A percentile compares a stretch with the other conserved stretches of the same genome.
Conservation (phyloP, 2,329 filamentous ascomycete genomes). For the Kalmusia sp. region DNA sequence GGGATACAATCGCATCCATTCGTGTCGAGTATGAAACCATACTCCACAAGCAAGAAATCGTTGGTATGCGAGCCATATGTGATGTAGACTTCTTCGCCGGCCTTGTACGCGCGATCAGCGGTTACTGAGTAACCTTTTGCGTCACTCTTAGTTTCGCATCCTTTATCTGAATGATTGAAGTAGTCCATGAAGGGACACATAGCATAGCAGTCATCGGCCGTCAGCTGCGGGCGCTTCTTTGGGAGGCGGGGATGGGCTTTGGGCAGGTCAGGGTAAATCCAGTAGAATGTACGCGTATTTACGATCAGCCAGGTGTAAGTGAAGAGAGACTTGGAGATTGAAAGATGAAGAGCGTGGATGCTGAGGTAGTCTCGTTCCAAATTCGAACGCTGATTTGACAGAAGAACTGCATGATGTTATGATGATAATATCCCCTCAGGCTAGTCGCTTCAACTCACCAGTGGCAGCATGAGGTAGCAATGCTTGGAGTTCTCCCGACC, state of each 20-base stretch:
- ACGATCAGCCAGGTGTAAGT: conserved; percentile 67
- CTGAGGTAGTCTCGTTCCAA: conserved; percentile 58
- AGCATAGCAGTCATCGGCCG: conserved; percentile 67
- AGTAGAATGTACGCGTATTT: conserved; percentile 68
- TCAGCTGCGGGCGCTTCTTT: conserved; percentile 50
- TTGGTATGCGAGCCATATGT: conserved; percentile 75
- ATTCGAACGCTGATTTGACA: conserved; percentile 63
- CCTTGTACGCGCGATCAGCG: conserved; percentile 58
- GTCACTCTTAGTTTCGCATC: conserved; percentile 62
- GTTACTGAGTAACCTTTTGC: conserved; percentile 62
- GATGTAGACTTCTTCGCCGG: conserved; percentile 71
- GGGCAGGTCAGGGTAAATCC: conserved; percentile 52
- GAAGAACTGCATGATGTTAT: conserved; percentile 42
- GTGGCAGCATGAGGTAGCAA: conserved; percentile 47
- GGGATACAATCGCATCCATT: conserved; percentile 50
- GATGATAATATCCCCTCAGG: neutral
- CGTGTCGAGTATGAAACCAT: conserved; percentile 53
- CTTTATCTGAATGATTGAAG: conserved; percentile 64
- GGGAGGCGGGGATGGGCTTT: conserved; percentile 48
- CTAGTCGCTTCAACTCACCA: conserved; percentile 20
- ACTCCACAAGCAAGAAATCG: conserved; percentile 76
- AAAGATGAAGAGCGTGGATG: conserved; percentile 53
- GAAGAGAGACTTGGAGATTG: conserved; percentile 52
- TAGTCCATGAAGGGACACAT: conserved; percentile 77
- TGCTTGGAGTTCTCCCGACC: conserved; percentile 52